Conservation (phyloP, 1,139 yeast genomes). For the Spencermartinsiella ligniputridi region DNA sequence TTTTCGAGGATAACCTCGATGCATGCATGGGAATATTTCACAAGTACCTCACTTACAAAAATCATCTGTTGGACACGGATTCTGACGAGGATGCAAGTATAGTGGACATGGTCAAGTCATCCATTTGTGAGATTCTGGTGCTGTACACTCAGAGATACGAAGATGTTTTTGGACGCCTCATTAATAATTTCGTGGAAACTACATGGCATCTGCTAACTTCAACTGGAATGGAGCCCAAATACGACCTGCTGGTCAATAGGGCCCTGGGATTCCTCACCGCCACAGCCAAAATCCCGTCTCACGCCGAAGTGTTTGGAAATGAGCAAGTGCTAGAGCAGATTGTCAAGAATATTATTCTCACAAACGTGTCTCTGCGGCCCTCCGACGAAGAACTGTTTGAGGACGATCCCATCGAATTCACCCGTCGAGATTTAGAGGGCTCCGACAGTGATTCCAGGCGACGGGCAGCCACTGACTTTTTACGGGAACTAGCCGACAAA, state of each 20-base stretch:
- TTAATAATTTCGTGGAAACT: slow-evolving; percentile 73
- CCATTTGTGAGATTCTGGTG: slow-evolving; percentile 79
- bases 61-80: slow-evolving; percentile 47
- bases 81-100: slow-evolving; percentile 73
- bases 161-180: slow-evolving; percentile 76
- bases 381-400: slow-evolving; percentile 90
- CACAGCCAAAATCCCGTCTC: slow-evolving; percentile 65
- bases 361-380: slow-evolving; percentile 74
- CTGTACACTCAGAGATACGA: slow-evolving; percentile 87
- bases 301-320: slow-evolving; percentile 56
- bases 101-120: slow-evolving; percentile 69
- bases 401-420: slow-evolving; percentile 93
- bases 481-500: slow-evolving; percentile 79
- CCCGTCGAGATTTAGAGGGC: slow-evolving; percentile 90
- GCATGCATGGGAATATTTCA: slow-evolving; percentile 77
- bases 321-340: slow-evolving; percentile 71
- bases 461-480: slow-evolving; percentile 84
- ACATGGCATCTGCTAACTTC: slow-evolving; percentile 75
- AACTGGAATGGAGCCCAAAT: slow-evolving; percentile 66
- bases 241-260: slow-evolving; percentile 79
- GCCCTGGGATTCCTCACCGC: slow-evolving; percentile 79
- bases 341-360: slow-evolving; percentile 77
- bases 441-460: slow-evolving; percentile 91
- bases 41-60: slow-evolving; percentile 64
- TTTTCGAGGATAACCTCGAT: slow-evolving; percentile 85